Conservation (phyloP, 1,284 basidiomycete species). For the Takashimella koratensis region DNA sequence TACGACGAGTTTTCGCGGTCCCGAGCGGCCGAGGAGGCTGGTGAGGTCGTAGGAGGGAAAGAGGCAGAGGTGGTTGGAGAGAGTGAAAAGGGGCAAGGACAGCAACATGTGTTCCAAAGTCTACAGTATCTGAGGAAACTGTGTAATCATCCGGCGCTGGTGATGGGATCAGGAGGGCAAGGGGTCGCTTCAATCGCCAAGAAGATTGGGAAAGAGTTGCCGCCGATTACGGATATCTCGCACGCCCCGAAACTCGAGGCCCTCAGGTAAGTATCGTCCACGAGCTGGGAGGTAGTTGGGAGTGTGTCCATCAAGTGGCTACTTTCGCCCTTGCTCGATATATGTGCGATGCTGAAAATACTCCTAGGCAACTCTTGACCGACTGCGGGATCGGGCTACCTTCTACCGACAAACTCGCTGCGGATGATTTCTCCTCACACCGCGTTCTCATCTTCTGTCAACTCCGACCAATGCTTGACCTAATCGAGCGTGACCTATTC, state of each 20-base stretch:
- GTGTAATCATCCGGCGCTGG: constrained; percentile 93
- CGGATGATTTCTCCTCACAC: constrained; percentile 65
- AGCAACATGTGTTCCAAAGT: constrained; percentile 91
- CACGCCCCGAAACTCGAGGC: constrained; percentile 95
- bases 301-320: background rate
- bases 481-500: constrained; percentile 94
- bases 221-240: constrained; percentile 67
- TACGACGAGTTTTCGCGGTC: constrained; percentile 92
- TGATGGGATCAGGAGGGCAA: constrained; percentile 66
- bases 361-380: constrained; percentile 78
- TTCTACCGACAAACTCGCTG: constrained; percentile 48
- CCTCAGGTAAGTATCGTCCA: constrained; percentile 60
- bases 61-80: constrained; percentile 46
- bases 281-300: too few species aligned
- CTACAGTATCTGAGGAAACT: constrained; percentile 95
- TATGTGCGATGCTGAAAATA: too few species aligned
- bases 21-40: constrained; percentile 63
- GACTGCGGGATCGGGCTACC: constrained; percentile 87
- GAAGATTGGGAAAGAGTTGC: constrained; percentile 50
- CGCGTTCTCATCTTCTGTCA: constrained; percentile 99
- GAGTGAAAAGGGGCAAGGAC: constrained; percentile 52
- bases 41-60: constrained; percentile 51
- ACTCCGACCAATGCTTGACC: constrained; percentile 98
- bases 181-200: constrained; percentile 62
- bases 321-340: too few species aligned